These are phyloP conservation scores for Salix viminalis DNA, from an alignment of 345 rosid species.

Conservation along the genomic window DNA sequence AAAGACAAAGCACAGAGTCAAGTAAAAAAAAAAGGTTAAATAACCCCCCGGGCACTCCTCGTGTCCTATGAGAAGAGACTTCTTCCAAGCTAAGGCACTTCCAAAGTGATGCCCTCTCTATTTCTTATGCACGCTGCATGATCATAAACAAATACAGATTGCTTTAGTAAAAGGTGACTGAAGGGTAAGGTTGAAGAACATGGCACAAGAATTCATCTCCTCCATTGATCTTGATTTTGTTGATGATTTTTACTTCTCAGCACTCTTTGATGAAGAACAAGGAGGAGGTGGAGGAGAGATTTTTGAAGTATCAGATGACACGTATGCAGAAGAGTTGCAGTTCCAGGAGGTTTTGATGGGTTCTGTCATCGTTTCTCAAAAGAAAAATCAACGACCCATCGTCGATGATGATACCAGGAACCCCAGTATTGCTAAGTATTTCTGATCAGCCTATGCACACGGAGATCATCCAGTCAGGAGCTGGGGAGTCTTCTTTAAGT, in stretches of 20 bases:
- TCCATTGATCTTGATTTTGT: slow-evolving; percentile 6
- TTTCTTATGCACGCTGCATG: background rate
- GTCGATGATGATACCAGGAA: background rate
- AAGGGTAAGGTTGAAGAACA: background rate
- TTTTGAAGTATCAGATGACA: slow-evolving; percentile 43
- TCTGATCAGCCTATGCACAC: background rate
- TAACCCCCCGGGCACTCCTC: background rate
- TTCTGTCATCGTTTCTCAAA: slow-evolving; percentile 1
- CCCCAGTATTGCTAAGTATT: background rate
- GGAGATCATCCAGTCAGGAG: background rate
- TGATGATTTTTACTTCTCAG: slow-evolving; percentile 41
- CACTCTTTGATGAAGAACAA: slow-evolving; percentile 30
- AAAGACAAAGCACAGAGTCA: background rate
- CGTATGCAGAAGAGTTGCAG: slow-evolving; percentile 35
- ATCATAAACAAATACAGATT: background rate
- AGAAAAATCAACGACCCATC: background rate
- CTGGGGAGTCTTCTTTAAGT: slow-evolving; percentile 27
- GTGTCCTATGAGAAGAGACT: background rate
- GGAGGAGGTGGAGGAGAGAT: background rate
- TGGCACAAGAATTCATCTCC: background rate
- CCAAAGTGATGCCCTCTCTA: background rate
- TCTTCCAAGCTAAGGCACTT: background rate
- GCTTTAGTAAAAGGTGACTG: background rate
- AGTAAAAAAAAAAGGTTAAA: background rate
- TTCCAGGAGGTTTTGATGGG: slow-evolving; percentile 49